A percentile compares a stretch with the other conserved stretches of the same genome.
phyloP scores from a whole-genome alignment of 306 rosid species.

The Fragaria iinumae region DNA sequence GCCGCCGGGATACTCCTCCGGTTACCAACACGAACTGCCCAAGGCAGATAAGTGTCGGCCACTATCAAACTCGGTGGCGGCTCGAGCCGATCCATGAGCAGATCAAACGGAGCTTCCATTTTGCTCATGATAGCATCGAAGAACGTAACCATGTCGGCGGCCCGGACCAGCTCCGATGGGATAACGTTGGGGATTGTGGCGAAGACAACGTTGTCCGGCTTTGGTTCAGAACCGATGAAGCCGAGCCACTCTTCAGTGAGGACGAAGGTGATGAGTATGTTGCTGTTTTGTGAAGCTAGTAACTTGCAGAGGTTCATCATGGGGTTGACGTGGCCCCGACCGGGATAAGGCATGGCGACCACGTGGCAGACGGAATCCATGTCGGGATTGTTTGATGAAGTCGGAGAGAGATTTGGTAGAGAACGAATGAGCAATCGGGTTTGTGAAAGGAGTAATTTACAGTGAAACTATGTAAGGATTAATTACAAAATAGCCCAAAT shows the following conservation, averaged over 20 bases:
- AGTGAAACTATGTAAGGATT: too few relatives aligned
- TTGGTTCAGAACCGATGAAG: conserved; percentile 26
- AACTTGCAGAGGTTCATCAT: conserved; percentile 47
- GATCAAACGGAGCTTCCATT: conserved; percentile 46
- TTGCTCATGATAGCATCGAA: conserved; percentile 39
- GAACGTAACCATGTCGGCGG: conserved; percentile 17
- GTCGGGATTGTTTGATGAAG: neutral
- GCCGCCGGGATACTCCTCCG: conserved; percentile 46
- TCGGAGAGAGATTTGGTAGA: neutral
- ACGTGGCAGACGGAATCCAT: conserved; percentile 28
- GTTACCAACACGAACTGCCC: conserved; percentile 31
- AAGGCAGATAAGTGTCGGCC: conserved; percentile 34
- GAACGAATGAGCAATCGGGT: neutral
- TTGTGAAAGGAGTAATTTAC: too few relatives aligned
- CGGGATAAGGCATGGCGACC: conserved; percentile 47
- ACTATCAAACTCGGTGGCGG: conserved; percentile 23
- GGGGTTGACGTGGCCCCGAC: conserved; percentile 51
- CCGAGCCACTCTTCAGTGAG: conserved; percentile 44
- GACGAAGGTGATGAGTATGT: conserved; percentile 43
- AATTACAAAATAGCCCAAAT: too few relatives aligned
- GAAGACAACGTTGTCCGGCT: conserved; percentile 26
- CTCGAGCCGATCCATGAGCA: conserved; percentile 30
- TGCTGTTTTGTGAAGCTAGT: conserved; percentile 16
- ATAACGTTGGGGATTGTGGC: conserved; percentile 38
- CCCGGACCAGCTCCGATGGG: conserved; percentile 41